Percentiles rank a stretch among this genome's conserved stretches.
These are phyloP conservation scores for Ceratobasidium sp. DNA, from an alignment of 1,284 basidiomycete genomes.

Conservation along the genomic window DNA sequence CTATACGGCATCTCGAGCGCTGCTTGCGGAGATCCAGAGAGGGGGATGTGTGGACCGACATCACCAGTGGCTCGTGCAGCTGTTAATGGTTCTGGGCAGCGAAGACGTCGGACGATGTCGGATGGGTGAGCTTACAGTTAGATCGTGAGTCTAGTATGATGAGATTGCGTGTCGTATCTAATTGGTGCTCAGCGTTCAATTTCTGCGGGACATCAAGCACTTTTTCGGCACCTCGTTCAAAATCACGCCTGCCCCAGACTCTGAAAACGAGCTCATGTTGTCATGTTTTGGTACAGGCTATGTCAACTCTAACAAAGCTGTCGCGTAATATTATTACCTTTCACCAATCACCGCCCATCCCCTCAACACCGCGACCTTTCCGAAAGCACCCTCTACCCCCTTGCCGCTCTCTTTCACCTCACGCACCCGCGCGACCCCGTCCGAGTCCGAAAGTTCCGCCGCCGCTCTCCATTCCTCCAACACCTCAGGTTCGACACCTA, in stretches of 20 bases:
- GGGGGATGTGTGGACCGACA: conserved; percentile 93
- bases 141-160: conserved; percentile 73
- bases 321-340: conserved; percentile 64
- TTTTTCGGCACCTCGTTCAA: conserved; percentile 80
- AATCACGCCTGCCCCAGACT: conserved; percentile 61
- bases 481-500: conserved; percentile 86
- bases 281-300: conserved; percentile 86
- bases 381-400: conserved; percentile 57
- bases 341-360: conserved; percentile 48
- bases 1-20: conserved; percentile 78
- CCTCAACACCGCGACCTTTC: conserved; percentile 49
- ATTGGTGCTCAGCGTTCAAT: conserved; percentile 78
- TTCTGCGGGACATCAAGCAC: conserved; percentile 84
- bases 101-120: conserved; percentile 94
- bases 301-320: conserved; percentile 78
- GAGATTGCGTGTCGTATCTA: conserved; percentile 22
- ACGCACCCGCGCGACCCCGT: conserved; percentile 48
- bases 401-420: conserved; percentile 51
- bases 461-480: conserved; percentile 81
- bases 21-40: conserved; percentile 82
- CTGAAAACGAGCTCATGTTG: conserved; percentile 68
- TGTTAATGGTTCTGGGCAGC: conserved; percentile 95
- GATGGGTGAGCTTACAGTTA: conserved; percentile 83
- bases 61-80: conserved; percentile 89
- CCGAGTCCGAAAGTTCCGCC: conserved; percentile 71